Conservation (phyloP, 768 basidiomycete species). For the Lentinula edodes region DNA sequence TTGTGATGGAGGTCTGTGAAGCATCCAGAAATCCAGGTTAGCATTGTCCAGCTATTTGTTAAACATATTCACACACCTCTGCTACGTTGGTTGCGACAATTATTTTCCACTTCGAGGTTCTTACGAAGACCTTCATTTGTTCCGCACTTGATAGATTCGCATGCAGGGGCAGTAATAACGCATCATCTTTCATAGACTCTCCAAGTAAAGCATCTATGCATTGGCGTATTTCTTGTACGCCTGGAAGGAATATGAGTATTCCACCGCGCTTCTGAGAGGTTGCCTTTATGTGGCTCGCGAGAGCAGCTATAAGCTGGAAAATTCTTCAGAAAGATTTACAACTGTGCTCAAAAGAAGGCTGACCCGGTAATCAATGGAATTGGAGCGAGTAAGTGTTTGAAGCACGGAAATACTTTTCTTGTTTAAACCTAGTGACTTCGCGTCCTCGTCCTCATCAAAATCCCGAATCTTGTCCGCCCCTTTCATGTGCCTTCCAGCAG, state of each 20-base stretch:
- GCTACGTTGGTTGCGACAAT: slow-evolving; percentile 91
- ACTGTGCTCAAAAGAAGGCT: background rate
- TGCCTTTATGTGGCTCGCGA: slow-evolving; percentile 58
- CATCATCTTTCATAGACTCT: slow-evolving; percentile 26
- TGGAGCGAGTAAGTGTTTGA: slow-evolving; percentile 53
- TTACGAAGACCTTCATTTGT: slow-evolving; percentile 71
- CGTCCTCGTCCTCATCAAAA: slow-evolving; percentile 40
- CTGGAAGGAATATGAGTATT: slow-evolving; percentile 86
- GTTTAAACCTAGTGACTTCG: slow-evolving; percentile 47
- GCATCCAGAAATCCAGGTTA: background rate
- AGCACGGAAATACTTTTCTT: slow-evolving; percentile 43
- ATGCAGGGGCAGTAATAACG: slow-evolving; percentile 73
- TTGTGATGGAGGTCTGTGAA: slow-evolving; percentile 78
- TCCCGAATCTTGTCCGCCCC: slow-evolving; percentile 32
- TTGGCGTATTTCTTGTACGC: slow-evolving; percentile 81
- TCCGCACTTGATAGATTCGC: slow-evolving; percentile 85
- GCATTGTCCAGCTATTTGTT: too few species aligned
- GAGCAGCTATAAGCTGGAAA: slow-evolving; percentile 55
- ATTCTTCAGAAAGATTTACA: background rate
- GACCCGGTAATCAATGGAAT: slow-evolving; percentile 73
- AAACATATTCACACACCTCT: slow-evolving; percentile 44
- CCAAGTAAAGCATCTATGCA: slow-evolving; percentile 58
- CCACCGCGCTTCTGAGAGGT: slow-evolving; percentile 48
- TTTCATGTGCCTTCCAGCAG: slow-evolving; percentile 18
- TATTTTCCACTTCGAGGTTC: slow-evolving; percentile 67